Evolutionary conservation across 495 filamentous ascomycete genomes (phyloP).

Genomic region (Neurospora sublineolata): DNA sequence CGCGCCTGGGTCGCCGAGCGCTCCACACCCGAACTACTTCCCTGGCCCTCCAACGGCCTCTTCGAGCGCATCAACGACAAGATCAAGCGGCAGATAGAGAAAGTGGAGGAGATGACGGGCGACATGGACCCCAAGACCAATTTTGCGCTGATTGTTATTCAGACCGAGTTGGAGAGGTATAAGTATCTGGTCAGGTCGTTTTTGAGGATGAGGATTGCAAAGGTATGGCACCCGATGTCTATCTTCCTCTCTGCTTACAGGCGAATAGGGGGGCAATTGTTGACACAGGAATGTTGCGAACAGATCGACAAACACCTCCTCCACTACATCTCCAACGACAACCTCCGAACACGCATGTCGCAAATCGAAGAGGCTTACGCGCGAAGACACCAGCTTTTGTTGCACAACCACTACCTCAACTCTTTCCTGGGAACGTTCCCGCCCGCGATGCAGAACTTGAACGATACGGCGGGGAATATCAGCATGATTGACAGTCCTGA

Average conservation of each 20-base stretch:
- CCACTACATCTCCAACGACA: constrained; percentile 44
- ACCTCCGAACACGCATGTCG: constrained; percentile 47
- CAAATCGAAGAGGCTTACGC: constrained; percentile 65
- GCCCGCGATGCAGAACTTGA: constrained; percentile 58
- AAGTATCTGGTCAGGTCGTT: constrained; percentile 84
- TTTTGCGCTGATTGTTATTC: constrained; percentile 85
- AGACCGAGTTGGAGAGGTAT: constrained; percentile 89
- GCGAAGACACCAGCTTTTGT: constrained; percentile 64
- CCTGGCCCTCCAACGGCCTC: constrained; percentile 37
- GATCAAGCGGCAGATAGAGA: constrained; percentile 57
- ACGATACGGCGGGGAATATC: constrained; percentile 80
- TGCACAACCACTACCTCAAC: constrained; percentile 68
- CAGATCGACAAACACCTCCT: constrained; percentile 57
- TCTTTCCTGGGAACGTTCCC: constrained; percentile 80
- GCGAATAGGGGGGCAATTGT: too few species aligned
- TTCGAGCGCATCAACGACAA: constrained; percentile 67
- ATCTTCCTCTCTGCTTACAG: not conserved
- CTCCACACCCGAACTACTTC: constrained; percentile 67
- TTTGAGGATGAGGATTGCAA: constrained; percentile 73
- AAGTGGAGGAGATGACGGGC: constrained; percentile 64
- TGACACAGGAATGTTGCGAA: too few species aligned
- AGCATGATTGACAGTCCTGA: constrained; percentile 90
- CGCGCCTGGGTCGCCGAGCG: constrained; percentile 88
- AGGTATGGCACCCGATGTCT: constrained; percentile 33
- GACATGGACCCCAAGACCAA: constrained; percentile 78